phyloP scores from a whole-genome alignment of 371 early-diverging fungal species.

The Basidiobolus meristosporus region DNA sequence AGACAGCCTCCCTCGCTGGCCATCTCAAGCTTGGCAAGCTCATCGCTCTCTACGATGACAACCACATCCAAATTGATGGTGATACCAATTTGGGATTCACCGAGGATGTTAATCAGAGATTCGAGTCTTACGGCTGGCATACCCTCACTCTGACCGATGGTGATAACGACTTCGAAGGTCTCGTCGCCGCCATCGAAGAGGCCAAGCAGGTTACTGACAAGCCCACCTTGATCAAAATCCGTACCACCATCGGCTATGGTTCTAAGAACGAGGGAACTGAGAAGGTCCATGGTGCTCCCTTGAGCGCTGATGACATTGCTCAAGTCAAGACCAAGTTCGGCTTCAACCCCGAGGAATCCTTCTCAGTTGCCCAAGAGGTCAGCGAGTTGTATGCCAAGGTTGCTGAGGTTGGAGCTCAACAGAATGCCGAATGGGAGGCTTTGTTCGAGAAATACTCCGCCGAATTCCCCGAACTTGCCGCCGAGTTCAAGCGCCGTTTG shows the following conservation, averaged over 20 bases:
- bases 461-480: conserved; percentile 45
- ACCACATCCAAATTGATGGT: conserved; percentile 93
- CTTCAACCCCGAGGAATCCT: conserved; percentile 56
- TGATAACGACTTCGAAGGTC: conserved; percentile 51
- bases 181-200: conserved; percentile 51
- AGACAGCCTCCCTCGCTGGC: conserved; percentile 94
- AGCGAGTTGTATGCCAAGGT: conserved; percentile 42
- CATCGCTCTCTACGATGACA: conserved; percentile 94
- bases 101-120: conserved; percentile 84
- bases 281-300: conserved; percentile 81
- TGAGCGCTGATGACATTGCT: conserved; percentile 77
- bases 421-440: conserved; percentile 55
- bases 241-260: conserved; percentile 75
- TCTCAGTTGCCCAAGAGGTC: conserved; percentile 42
- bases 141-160: conserved; percentile 65
- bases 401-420: conserved; percentile 29
- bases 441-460: conserved; percentile 38
- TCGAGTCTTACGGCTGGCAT: conserved; percentile 91
- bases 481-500: conserved; percentile 63
- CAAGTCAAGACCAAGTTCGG: conserved; percentile 74
- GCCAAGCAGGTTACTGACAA: conserved; percentile 73
- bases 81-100: conserved; percentile 79
- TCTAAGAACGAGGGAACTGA: conserved; percentile 73
- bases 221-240: conserved; percentile 76
- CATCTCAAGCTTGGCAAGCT: conserved; percentile 93